These are phyloP conservation scores for Naganishia liquefaciens DNA, from an alignment of 1,284 basidiomycete genomes.

Conservation along the genomic window DNA sequence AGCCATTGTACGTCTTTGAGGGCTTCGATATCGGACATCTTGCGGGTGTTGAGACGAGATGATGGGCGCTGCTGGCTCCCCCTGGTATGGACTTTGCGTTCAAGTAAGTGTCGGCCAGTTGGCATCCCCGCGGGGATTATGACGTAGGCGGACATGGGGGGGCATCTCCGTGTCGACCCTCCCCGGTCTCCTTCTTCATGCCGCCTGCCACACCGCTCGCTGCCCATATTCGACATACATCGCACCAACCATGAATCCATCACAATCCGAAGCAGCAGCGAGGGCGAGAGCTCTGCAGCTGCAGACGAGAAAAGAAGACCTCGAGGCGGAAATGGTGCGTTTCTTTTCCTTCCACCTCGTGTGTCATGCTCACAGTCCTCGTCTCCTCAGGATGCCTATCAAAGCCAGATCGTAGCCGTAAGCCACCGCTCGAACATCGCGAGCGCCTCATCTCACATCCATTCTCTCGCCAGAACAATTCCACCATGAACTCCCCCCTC, in stretches of 20 bases:
- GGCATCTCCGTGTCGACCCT: no score
- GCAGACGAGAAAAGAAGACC: conserved; percentile 51
- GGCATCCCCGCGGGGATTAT: not conserved
- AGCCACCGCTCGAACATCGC: conserved; percentile 36
- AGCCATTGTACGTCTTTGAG: conserved; percentile 36
- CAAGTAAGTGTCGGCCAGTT: not conserved
- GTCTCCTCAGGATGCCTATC: conserved; percentile 25
- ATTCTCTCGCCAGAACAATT: conserved; percentile 41
- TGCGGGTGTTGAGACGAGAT: not conserved
- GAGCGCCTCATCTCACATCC: not conserved
- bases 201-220: not conserved
- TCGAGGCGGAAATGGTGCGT: conserved; percentile 50
- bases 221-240: not conserved
- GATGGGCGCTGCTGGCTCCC: not conserved
- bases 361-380: not conserved
- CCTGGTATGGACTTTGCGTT: not conserved
- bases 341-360: not conserved
- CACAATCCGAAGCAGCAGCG: conserved; percentile 21
- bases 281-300: conserved; percentile 49
- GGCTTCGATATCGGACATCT: conserved; percentile 6
- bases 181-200: not conserved
- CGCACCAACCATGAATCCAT: not conserved
- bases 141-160: no score
- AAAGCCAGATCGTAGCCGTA: conserved; percentile 45
- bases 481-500: conserved; percentile 60